Conservation (phyloP, 345 rosid species). For the Citrus glauca region DNA sequence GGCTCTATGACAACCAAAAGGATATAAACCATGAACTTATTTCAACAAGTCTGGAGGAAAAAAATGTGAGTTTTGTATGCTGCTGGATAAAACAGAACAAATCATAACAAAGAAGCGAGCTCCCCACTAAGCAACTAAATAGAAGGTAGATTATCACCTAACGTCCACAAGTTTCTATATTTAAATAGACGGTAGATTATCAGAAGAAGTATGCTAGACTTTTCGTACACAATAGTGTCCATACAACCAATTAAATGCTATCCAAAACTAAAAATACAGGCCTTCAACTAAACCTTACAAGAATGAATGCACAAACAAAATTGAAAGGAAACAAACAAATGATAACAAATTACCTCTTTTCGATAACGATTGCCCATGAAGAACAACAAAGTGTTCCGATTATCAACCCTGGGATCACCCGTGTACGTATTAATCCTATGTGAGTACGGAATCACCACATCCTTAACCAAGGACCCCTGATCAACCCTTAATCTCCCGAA, state of each 20-base stretch:
- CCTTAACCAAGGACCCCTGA: constrained; percentile 91
- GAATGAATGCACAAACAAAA: neutral
- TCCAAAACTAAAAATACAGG: neutral
- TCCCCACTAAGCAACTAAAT: neutral
- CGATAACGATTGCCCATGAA: constrained; percentile 98
- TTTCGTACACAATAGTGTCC: neutral
- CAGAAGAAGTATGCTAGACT: neutral
- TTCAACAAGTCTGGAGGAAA: neutral
- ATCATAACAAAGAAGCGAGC: neutral
- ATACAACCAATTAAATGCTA: neutral
- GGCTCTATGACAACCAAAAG: neutral
- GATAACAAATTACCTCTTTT: constrained; percentile 57
- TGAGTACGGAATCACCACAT: constrained; percentile 82
- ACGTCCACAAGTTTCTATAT: neutral
- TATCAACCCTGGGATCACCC: constrained; percentile 61
- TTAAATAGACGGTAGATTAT: neutral
- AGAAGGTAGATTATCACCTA: neutral
- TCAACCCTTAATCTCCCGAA: constrained; percentile 78
- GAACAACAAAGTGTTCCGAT: constrained; percentile 71
- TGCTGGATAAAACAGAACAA: neutral
- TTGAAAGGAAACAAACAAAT: neutral
- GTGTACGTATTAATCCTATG: constrained; percentile 69
- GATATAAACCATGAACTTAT: neutral
- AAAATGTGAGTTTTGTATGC: neutral
- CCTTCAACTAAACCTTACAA: neutral